Evolutionary conservation across 768 basidiomycete species (phyloP), one percentile per base, ranked within the genome.

Genomic region (Termitomyces sp.): DNA sequence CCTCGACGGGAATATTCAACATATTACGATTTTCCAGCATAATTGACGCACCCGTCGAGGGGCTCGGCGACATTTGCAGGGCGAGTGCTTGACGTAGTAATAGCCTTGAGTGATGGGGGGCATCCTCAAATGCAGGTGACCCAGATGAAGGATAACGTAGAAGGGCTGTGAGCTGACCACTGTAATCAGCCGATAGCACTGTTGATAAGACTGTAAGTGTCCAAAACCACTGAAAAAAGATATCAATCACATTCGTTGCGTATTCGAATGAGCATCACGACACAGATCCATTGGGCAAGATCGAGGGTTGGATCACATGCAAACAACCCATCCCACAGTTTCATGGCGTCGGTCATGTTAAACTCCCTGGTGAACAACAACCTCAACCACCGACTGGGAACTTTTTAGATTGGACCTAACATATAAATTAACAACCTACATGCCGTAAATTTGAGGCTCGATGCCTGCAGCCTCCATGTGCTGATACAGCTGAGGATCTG

Each of bases 391-490:
- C 97, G 95, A 58, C 93, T 95, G 61, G 27, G 20, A 24, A 50
- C 52, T 18, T 34, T 16, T 66, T 22, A 65, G 48, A 30, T 47
- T 4, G 20, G 40, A 39, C 22, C 3, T 52, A 27, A 48, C 24
- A 32, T 59, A 53, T 13, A 8, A 12, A 16, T 26, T 54, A 40
- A 58, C 33, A 12, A 75, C 91, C 71, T 72, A 95, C 90, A 98
- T 95, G 56, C 93, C 94, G 74, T 94, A 99, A 20, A 98, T 90
- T 69, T 98, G 97, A 5, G 95, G 95, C 71, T 99, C 97, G 42
- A 98, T 87, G 6, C 91, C 91, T 39, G 86, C 82, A 36, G 80
- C 81, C 63, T 92, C 87, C 75, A 99, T 77, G 52, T 82, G 79
- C 58, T 83, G 81, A 79, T 86, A 89, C 22, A 98, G 74, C 43